Evolutionary conservation across 2,329 filamentous ascomycete species (phyloP), one percentile per base, ranked within the genome.

Genomic region (Claviceps capensis): DNA sequence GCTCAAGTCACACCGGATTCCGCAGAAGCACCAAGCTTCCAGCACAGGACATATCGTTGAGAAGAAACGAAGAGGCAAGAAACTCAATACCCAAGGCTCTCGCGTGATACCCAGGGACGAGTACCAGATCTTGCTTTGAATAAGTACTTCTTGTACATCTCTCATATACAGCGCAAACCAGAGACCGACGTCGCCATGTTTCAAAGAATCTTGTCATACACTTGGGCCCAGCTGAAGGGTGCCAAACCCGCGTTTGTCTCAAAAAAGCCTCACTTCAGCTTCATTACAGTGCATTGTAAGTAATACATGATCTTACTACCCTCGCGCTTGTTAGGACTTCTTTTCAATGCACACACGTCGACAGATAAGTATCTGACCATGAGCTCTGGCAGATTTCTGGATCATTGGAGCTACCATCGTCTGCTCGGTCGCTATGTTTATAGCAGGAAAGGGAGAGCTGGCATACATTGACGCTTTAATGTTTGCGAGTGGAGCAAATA

Each of bases 381-480:
- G 47, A 17, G 22, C 43, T 14, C 4, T 2, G 52, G 43, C 34
- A 87, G 84, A 97, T 65, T 75, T 85, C 53, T 95, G 88, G 71
- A 84, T 98, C 56, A 76, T 96, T 52, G 73, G 78, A 54, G 79
- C 86, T 66, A 75, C 79, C 4, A 72, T 98, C 1, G 49, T 90
- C 47, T 82, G 81, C 16, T 95, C 90, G 0, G 71, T 96, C 57
- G 73, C 95, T 49, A 67, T 98, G 17, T 96, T 81, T 60, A 78
- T 77, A 17, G 63, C 71, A 17, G 72, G 70, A 45, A 72, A 71
- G 4, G 78, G 79, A 26, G 69, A 80, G 16, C 65, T 96, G 53
- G 56, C 67, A 2, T 98, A 95, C 62, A 86, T 93, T 59, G 90
- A 98, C 72, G 83, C 89, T 2, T 77, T 98, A 16, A 88, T 95